Evolutionary conservation across 768 basidiomycete genomes (phyloP), one percentile per base, ranked within the genome.

Genomic region (Suillus occidentalis): DNA sequence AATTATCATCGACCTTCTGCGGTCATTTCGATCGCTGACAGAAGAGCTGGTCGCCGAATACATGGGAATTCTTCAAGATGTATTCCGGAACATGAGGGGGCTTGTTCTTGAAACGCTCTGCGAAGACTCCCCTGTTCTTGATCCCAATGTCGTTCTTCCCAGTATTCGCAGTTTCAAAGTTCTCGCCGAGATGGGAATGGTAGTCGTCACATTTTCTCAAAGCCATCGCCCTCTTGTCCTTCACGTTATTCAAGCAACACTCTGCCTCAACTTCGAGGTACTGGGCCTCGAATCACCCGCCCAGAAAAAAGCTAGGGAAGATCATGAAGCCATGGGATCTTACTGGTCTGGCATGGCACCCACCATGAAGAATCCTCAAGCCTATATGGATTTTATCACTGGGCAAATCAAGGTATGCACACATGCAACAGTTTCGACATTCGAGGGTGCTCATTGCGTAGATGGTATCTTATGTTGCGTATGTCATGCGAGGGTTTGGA

Each of bases 401-500:
- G 90, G 92, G 1, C 96, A 99, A 75, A 91, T 96, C 74, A 98
- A 97, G 85, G 95, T 92, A 64, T 45, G 70, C 58, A 43, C 37
- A 45, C 34, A 20, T 43, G 25, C 5, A 47, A 34, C 25, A 28
- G 39, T 47, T 16, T 36, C 10, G 9, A n/a, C 34, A 59, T n/a
- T 63, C 55, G 36, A 52, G 53, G 60, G 60, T 61, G 64, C 69
- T 66, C 61, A 63, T 60, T 62, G 10, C 40, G 25, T 69, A 96
- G 94, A 90, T 95, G 76, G 85, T 98, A 70, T 96, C 95, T 2
- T 96, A 93, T 73, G 81, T 98, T 47, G 93, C 95, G 1, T 97
- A 94, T 79, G 87, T 96, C 25, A 87, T 96, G 69, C 86, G 96
- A 74, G 81, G 88, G 72, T 79, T 82, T 55, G 77, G 78, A n/a